phyloP scores from a whole-genome alignment of 169 alveolate species.

The Eimeria falciformis region DNA sequence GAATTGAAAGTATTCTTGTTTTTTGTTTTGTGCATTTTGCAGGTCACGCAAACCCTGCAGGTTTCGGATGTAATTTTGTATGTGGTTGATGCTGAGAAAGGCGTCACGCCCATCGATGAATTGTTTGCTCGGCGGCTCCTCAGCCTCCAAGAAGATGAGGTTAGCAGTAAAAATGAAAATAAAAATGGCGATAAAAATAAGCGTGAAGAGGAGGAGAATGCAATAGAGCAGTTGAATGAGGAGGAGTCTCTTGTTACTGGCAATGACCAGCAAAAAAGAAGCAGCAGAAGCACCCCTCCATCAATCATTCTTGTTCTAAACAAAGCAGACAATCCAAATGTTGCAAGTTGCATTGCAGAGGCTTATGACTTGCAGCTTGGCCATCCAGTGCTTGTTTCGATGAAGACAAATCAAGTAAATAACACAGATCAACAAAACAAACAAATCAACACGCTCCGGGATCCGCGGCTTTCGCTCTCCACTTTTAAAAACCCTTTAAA shows the following conservation, averaged over 20 bases:
- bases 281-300: not conserved
- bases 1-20: not conserved
- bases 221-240: not conserved
- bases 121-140: constrained; percentile 60
- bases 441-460: too few species aligned
- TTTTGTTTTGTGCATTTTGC: not conserved
- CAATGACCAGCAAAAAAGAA: too few species aligned
- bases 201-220: too few species aligned
- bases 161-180: constrained; percentile 1
- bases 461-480: too few species aligned
- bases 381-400: constrained; percentile 79
- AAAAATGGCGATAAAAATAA: too few species aligned
- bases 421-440: too few species aligned
- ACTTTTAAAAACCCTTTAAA: too few species aligned
- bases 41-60: constrained; percentile 80
- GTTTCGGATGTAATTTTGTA: constrained; percentile 85
- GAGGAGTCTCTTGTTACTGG: not conserved
- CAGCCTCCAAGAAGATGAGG: not conserved
- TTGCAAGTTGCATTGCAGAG: constrained; percentile 72
- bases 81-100: constrained; percentile 87
- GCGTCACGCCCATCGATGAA: constrained; percentile 85
- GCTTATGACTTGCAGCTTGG: constrained; percentile 79
- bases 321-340: constrained; percentile 78
- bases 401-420: constrained; percentile 72
- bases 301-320: constrained; percentile 74